Evolutionary conservation across 768 basidiomycete species (phyloP).

Genomic region (Kondoa subrosea): DNA sequence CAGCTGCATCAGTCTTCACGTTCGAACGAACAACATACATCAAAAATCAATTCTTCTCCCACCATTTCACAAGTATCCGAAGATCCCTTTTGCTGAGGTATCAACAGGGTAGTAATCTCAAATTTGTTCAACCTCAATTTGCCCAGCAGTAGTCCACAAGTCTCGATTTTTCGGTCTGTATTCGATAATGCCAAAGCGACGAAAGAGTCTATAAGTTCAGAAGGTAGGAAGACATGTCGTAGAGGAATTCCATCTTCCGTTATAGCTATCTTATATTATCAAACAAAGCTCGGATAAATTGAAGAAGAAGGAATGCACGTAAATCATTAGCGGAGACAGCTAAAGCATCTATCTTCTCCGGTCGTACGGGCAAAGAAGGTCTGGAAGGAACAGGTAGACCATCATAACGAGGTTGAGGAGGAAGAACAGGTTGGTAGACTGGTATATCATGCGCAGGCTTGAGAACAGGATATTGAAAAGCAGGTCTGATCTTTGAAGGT

Average conservation of each 20-base stretch:
- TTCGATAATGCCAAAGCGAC: constrained; percentile 59
- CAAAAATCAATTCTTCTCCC: constrained; percentile 68
- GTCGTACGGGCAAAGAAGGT: background rate
- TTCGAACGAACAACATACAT: too few species aligned
- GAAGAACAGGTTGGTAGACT: background rate
- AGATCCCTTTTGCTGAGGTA: constrained; percentile 76
- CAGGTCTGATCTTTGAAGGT: background rate
- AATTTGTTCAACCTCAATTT: constrained; percentile 43
- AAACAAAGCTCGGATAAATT: too few species aligned
- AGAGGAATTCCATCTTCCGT: constrained; percentile 28
- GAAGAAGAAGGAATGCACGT: too few species aligned
- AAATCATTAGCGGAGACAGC: background rate
- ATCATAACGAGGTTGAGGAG: background rate
- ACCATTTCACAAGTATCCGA: constrained; percentile 87
- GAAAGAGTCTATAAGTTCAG: constrained; percentile 57
- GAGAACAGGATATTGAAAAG: background rate
- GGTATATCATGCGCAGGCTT: background rate
- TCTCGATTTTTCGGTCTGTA: constrained; percentile 62
- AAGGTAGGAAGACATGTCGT: constrained; percentile 52
- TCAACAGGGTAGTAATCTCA: constrained; percentile 60
- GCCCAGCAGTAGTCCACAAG: constrained; percentile 72
- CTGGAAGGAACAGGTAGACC: background rate
- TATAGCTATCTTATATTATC: too few species aligned
- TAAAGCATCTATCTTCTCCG: background rate
- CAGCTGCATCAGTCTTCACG: too few species aligned